These are phyloP conservation scores for Xylaria arbuscula DNA, from an alignment of 2,329 filamentous ascomycete genomes.

Conservation along the genomic window DNA sequence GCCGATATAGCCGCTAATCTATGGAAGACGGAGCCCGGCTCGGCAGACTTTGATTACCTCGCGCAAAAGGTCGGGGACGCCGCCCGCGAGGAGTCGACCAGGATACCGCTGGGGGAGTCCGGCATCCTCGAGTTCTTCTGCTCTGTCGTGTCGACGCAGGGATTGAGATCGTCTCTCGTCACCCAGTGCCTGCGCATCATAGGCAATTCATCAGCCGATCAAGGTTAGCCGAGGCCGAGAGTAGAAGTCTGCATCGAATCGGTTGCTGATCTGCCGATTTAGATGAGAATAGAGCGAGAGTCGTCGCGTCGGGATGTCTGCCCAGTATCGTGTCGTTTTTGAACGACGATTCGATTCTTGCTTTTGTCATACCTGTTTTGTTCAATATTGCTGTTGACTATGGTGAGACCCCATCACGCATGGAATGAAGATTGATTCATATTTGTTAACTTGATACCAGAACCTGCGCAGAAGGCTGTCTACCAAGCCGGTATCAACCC, in stretches of 20 bases:
- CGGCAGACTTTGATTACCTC: conserved; percentile 57
- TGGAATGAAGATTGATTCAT: not conserved
- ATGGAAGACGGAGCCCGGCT: conserved; percentile 52
- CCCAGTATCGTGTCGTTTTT: conserved; percentile 61
- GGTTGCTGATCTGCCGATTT: conserved; percentile 14
- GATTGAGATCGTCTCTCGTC: conserved; percentile 57
- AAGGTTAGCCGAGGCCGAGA: conserved; percentile 53
- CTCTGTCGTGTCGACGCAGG: conserved; percentile 55
- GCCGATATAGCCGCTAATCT: conserved; percentile 55
- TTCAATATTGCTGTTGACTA: conserved; percentile 74
- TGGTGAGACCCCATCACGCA: conserved; percentile 55
- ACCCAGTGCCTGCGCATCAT: conserved; percentile 67
- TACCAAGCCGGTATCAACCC: conserved; percentile 63
- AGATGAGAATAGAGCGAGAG: conserved; percentile 69
- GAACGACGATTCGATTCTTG: conserved; percentile 59
- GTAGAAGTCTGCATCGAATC: not conserved
- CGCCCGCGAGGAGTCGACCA: conserved; percentile 67
- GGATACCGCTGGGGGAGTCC: conserved; percentile 66
- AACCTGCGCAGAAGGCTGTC: conserved; percentile 67
- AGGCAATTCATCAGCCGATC: conserved; percentile 73
- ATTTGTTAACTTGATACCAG: conserved; percentile 52
- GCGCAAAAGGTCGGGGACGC: conserved; percentile 66
- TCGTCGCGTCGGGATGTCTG: conserved; percentile 63
- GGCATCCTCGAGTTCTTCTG: conserved; percentile 69
- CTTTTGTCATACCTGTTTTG: conserved; percentile 68